Base-by-base conservation (phyloP, 1,284 basidiomycete genomes). In the Heterobasidion annosum region DNA sequence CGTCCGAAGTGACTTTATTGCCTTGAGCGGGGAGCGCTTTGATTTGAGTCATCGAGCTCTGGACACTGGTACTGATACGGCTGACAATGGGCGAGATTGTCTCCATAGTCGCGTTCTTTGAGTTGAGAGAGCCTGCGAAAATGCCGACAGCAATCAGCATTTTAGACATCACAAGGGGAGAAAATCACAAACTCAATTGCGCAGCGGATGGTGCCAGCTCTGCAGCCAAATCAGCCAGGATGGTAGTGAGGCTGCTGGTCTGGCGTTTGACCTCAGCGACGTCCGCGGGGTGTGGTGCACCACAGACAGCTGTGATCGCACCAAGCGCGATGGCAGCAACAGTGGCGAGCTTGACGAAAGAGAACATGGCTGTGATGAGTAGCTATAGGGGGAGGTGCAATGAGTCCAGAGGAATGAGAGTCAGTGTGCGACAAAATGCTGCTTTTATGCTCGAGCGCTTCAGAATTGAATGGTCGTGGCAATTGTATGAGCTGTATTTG, bases 301-400 rank as follows among this genome's bases (percentile, higher is more conserved):
- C 56, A n/a, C 64, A 65, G 12, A 63, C 55, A 3, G 66, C 66
- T 1, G 54, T 48, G 54, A 40, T n/a, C 12, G 37, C 37, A n/a
- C 55, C 57, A 44, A 66, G 57, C 34, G 62, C 59, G 48, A 67
- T 50, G 25, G 58, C 50, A 52, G 54, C 50, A 32, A 55, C 42
- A 44, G 50, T 55, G 43, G 45, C 54, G 37, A 40, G 10, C 50
- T 55, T 55, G 42, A 34, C 37, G 44, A 53, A 54, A 40, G 37
- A 40, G 37, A 40, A 40, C 37, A 40, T 40, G 10, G 37, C n/a
- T 40, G 3, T 25, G 4, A 3, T 25, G 25, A 25, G 25, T 25
- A 4, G 25, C 25, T 25, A 4, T 3, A 4, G 25, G 4, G 25
- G 25, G 25, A 25, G 25, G 3, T 25, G 25, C 25, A 4, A 25